Evolutionary conservation across 768 basidiomycete species (phyloP).

Genomic region (Leccinum aurantiacum): DNA sequence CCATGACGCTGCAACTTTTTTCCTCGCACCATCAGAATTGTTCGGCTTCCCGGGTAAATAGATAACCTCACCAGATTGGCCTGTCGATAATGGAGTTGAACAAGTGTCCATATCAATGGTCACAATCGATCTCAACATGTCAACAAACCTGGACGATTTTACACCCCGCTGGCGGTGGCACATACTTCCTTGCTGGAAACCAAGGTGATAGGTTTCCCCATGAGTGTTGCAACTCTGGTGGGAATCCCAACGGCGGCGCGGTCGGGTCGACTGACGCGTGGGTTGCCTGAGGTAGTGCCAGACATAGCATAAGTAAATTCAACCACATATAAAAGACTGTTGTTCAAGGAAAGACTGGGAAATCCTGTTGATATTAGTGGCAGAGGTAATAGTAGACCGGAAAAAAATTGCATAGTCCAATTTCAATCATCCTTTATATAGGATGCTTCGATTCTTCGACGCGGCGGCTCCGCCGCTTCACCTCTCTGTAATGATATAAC

Average conservation of each 20-base stretch:
- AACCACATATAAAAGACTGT: not conserved
- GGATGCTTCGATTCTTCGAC: no score
- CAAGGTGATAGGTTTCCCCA: not conserved
- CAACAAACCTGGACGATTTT: not conserved
- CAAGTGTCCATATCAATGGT: not conserved
- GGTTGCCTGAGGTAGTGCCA: not conserved
- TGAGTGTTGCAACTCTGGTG: not conserved
- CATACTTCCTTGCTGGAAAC: not conserved
- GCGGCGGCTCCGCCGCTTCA: no score
- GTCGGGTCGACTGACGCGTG: not conserved
- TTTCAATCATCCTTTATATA: no score
- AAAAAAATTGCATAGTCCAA: no score
- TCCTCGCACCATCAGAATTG: not conserved
- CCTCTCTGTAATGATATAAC: no score
- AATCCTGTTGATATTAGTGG: no score
- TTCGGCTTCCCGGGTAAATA: not conserved
- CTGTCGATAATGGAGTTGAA: not conserved
- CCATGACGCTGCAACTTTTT: not conserved
- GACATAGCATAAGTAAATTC: not conserved
- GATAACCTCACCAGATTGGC: not conserved
- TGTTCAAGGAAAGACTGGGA: not conserved
- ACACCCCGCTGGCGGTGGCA: not conserved
- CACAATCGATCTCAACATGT: not conserved
- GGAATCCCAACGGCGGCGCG: not conserved
- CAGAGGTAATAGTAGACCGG: no score